phyloP scores from a whole-genome alignment of 2,329 filamentous ascomycete species.

The Penicillium concentricum region DNA sequence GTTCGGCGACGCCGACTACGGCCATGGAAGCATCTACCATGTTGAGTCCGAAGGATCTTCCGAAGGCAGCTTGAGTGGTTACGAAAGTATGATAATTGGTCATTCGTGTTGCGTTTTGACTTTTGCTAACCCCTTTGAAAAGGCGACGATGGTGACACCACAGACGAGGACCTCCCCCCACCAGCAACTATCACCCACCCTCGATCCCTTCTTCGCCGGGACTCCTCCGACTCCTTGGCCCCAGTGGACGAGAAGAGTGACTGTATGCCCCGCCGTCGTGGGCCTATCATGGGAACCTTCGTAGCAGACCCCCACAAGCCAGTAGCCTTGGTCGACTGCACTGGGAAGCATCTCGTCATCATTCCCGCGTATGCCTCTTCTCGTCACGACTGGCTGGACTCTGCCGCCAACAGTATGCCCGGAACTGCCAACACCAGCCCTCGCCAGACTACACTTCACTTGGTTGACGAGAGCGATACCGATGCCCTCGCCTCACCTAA shows the following conservation, averaged over 20 bases:
- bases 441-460: constrained; percentile 38
- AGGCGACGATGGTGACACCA: constrained; percentile 62
- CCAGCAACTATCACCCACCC: constrained; percentile 49
- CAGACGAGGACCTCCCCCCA: constrained; percentile 56
- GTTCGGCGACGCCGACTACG: constrained; percentile 40
- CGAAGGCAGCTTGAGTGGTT: constrained; percentile 50
- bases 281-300: constrained; percentile 50
- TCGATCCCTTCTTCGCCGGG: constrained; percentile 51
- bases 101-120: constrained; percentile 21
- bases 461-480: constrained; percentile 47
- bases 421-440: constrained; percentile 47
- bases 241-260: constrained; percentile 40
- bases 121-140: constrained; percentile 46
- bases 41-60: constrained; percentile 44
- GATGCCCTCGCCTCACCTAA: constrained; percentile 43
- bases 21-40: constrained; percentile 44
- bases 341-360: constrained; percentile 49
- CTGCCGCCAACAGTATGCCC: constrained; percentile 41
- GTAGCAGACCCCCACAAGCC: constrained; percentile 49
- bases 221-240: constrained; percentile 47
- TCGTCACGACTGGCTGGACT: constrained; percentile 47
- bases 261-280: constrained; percentile 40
- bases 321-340: constrained; percentile 48
- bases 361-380: constrained; percentile 49
- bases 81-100: constrained; percentile 54